A percentile compares a stretch with the other conserved stretches of the same genome.
Conservation (phyloP, 495 filamentous ascomycete species). For the Staphylotrichum longicolle region DNA sequence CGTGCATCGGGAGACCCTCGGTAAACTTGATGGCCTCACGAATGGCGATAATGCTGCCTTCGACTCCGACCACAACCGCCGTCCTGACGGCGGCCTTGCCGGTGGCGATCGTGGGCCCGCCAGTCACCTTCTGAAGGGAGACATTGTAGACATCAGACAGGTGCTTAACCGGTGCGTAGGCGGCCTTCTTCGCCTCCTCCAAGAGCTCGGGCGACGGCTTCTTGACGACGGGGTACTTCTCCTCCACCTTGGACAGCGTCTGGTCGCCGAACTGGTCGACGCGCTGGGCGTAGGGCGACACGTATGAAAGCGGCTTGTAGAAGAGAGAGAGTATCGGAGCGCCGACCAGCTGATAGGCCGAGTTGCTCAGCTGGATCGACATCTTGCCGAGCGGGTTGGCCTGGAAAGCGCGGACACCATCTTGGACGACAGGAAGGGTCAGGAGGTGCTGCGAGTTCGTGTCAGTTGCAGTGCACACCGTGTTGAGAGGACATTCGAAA, state of each 20-base stretch:
- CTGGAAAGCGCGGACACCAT: slow-evolving; percentile 74
- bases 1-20: background rate
- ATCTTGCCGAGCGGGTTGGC: slow-evolving; percentile 75
- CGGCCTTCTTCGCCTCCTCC: slow-evolving; percentile 60
- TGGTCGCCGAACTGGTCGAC: slow-evolving; percentile 77
- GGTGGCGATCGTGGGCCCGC: background rate
- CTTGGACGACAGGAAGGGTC: slow-evolving; percentile 80
- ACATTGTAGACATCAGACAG: slow-evolving; percentile 67
- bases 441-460: slow-evolving; percentile 63
- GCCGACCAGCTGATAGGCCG: slow-evolving; percentile 60
- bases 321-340: slow-evolving; percentile 78
- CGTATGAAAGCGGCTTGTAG: slow-evolving; percentile 68
- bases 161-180: slow-evolving; percentile 65
- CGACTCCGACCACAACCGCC: background rate
- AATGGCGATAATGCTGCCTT: slow-evolving; percentile 3
- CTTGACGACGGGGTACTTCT: slow-evolving; percentile 80
- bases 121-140: slow-evolving; percentile 64
- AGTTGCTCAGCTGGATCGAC: slow-evolving; percentile 67
- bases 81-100: slow-evolving; percentile 67
- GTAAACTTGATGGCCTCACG: background rate
- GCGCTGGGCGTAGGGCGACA: slow-evolving; percentile 77
- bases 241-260: slow-evolving; percentile 70
- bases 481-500: background rate
- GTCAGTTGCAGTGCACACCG: slow-evolving; percentile 10
- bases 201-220: slow-evolving; percentile 78